Percentiles rank a stretch among this genome's conserved stretches.
Conservation (phyloP, 148 eudicot species). For the Rhododendron ovatum region DNA sequence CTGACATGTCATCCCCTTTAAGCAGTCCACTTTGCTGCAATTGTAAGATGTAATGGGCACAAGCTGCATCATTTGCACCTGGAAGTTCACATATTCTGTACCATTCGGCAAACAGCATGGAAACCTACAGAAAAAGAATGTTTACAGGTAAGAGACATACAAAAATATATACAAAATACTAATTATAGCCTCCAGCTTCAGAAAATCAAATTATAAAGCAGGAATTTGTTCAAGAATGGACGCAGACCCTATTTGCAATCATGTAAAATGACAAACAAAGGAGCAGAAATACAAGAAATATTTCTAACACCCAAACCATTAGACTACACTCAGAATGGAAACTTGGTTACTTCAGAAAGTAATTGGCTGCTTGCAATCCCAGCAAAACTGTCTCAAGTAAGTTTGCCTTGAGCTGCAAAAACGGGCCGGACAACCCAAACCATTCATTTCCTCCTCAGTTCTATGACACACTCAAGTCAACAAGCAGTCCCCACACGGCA, state of each 20-base stretch:
- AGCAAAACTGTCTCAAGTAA: neutral
- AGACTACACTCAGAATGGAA: neutral
- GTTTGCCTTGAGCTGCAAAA: neutral
- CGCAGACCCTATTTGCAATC: neutral
- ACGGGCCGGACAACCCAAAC: neutral
- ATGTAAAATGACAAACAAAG: neutral
- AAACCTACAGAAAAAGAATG: slow-evolving; percentile 44
- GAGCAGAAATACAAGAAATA: neutral
- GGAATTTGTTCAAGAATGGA: neutral
- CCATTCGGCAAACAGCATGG: slow-evolving; percentile 76
- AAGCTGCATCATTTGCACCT: slow-evolving; percentile 57
- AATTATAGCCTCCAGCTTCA: neutral
- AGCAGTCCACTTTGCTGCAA: slow-evolving; percentile 76
- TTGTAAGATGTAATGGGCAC: slow-evolving; percentile 47
- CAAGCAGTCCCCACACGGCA: neutral
- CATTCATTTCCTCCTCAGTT: neutral
- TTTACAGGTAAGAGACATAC: neutral
- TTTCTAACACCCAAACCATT: neutral
- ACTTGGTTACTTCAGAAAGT: neutral
- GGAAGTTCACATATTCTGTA: slow-evolving; percentile 67
- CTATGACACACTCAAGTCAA: neutral
- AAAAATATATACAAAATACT: neutral
- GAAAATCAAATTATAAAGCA: neutral
- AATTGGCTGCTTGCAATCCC: neutral
- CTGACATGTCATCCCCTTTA: slow-evolving; percentile 80